Evolutionary conservation across 768 basidiomycete genomes (phyloP).

Genomic region (Kwoniella sp.): DNA sequence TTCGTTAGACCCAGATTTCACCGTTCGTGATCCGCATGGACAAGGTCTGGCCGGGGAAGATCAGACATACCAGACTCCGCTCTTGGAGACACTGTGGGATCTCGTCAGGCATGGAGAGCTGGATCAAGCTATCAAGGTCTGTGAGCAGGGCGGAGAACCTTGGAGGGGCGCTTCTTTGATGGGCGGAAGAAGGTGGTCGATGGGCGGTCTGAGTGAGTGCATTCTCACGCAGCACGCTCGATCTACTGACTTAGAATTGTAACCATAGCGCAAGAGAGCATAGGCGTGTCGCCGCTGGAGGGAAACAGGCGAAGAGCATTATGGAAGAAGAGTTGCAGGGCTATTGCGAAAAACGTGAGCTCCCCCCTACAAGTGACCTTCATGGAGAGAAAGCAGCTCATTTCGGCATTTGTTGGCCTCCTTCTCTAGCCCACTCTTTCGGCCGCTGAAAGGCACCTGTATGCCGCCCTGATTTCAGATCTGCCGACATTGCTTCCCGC

Average conservation of each 20-base stretch:
- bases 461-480: constrained; percentile 78
- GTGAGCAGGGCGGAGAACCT: constrained; percentile 78
- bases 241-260: constrained; percentile 4
- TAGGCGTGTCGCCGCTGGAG: constrained; percentile 27
- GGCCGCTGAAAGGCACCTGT: constrained; percentile 77
- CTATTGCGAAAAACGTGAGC: constrained; percentile 74
- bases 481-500: constrained; percentile 68
- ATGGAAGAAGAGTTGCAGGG: constrained; percentile 86
- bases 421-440: constrained; percentile 63
- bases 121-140: constrained; percentile 80
- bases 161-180: constrained; percentile 91
- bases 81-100: constrained; percentile 76
- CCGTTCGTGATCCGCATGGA: constrained; percentile 47
- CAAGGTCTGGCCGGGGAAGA: constrained; percentile 48
- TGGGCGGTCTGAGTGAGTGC: constrained; percentile 46
- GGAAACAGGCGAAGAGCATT: constrained; percentile 77
- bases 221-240: not conserved
- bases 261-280: constrained; percentile 22
- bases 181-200: constrained; percentile 69
- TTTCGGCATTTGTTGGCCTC: not conserved
- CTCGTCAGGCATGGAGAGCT: constrained; percentile 82
- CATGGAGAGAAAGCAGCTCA: not conserved
- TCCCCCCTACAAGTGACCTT: not conserved
- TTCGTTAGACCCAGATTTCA: constrained; percentile 51
- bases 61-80: constrained; percentile 77